Percentiles rank a stretch among this genome's conserved stretches.
Evolutionary conservation across 2,329 filamentous ascomycete genomes (phyloP).

Genomic region (Talaromyces atroroseus): DNA sequence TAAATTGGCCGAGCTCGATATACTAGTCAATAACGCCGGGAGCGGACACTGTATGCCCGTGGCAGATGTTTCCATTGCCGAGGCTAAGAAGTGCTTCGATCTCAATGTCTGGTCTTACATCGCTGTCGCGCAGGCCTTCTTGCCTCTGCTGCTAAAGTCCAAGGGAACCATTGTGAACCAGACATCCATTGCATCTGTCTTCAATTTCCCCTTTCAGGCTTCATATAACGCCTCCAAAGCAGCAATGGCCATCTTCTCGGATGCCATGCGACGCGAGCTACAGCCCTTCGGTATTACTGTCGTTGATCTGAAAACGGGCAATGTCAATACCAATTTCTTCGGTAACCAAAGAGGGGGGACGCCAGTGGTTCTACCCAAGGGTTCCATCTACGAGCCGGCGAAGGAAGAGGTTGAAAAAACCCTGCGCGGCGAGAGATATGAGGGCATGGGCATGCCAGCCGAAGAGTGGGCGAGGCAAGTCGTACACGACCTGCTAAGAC

Average conservation of each 20-base stretch:
- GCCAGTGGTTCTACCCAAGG: background rate
- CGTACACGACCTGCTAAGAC: background rate
- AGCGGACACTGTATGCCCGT: conserved; percentile 22
- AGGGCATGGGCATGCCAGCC: background rate
- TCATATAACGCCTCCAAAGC: conserved; percentile 26
- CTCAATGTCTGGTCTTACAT: conserved; percentile 29
- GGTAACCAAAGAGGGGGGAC: background rate
- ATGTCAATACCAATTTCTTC: background rate
- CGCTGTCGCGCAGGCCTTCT: conserved; percentile 30
- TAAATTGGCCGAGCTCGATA: background rate
- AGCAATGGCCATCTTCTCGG: conserved; percentile 12
- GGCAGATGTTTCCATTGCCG: conserved; percentile 23
- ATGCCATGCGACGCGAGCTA: conserved; percentile 30
- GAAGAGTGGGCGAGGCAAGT: background rate
- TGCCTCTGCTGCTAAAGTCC: conserved; percentile 22
- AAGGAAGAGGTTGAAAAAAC: background rate
- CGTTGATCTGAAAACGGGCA: background rate
- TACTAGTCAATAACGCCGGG: conserved; percentile 10
- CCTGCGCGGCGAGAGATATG: background rate
- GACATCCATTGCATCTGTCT: conserved; percentile 19
- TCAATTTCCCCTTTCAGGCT: conserved; percentile 35
- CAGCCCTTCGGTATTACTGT: background rate
- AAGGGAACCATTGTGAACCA: conserved; percentile 17
- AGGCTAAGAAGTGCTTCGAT: conserved; percentile 29
- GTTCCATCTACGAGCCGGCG: background rate